Percentiles rank a stretch among this genome's conserved stretches.
Conservation (phyloP, 257 asterid species). For the Verbascum thapsus region DNA sequence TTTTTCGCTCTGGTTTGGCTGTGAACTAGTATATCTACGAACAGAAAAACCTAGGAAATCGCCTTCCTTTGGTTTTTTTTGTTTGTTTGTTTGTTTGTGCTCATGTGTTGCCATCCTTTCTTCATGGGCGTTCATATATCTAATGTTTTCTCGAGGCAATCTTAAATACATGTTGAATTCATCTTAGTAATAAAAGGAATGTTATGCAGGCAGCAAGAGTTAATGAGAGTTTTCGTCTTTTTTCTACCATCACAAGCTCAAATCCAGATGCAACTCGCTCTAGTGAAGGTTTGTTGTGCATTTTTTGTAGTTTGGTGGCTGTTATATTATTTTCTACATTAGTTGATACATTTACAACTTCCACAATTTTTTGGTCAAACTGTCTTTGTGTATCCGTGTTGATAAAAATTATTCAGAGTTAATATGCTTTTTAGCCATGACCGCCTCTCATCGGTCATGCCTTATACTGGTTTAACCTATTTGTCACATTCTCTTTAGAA, state of each 20-base stretch:
- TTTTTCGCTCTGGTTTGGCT: too few relatives aligned
- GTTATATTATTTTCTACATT: conserved; percentile 2
- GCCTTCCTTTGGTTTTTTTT: too few relatives aligned
- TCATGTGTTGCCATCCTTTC: too few relatives aligned
- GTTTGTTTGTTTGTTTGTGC: too few relatives aligned
- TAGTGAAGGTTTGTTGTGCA: conserved; percentile 56
- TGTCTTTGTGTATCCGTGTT: not conserved
- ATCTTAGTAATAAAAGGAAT: not conserved
- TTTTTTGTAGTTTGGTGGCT: conserved; percentile 19
- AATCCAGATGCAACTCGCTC: conserved; percentile 57
- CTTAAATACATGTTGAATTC: not conserved
- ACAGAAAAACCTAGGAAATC: too few relatives aligned
- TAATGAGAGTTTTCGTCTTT: conserved; percentile 68
- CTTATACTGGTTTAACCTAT: conserved; percentile 7
- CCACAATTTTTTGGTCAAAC: not conserved
- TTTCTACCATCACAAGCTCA: conserved; percentile 83
- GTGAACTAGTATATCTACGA: too few relatives aligned
- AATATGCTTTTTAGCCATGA: not conserved
- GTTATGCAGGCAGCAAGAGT: conserved; percentile 77
- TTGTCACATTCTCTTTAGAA: not conserved
- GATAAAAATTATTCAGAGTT: not conserved
- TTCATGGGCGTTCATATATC: too few relatives aligned
- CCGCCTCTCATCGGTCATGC: conserved; percentile 10
- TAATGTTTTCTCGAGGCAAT: too few relatives aligned
- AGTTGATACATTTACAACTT: not conserved